phyloP scores from a whole-genome alignment of 805 yeast species.

The Priceomyces melissophilus region DNA sequence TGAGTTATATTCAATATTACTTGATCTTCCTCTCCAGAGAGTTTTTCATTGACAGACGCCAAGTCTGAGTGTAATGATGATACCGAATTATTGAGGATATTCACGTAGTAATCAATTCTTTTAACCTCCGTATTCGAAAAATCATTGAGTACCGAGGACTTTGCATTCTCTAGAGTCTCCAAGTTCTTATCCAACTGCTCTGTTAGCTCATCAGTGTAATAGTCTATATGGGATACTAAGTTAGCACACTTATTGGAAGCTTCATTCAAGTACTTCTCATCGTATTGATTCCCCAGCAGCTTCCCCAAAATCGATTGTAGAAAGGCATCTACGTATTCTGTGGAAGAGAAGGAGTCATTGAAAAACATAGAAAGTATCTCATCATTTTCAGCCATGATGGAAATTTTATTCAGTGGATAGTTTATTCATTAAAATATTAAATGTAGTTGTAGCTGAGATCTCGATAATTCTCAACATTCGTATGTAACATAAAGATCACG shows the following conservation, averaged over 20 bases:
- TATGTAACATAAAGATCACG: no score
- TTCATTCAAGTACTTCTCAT: constrained; percentile 29
- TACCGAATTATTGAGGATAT: constrained; percentile 56
- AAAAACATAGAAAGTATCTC: constrained; percentile 64
- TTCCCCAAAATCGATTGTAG: constrained; percentile 35
- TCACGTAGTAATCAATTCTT: constrained; percentile 63
- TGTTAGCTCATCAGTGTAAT: constrained; percentile 57
- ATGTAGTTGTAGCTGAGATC: no score
- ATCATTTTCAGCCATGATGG: constrained; percentile 8
- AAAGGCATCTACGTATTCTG: constrained; percentile 62
- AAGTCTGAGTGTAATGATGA: constrained; percentile 53
- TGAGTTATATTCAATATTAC: constrained; percentile 37
- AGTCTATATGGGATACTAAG: constrained; percentile 58
- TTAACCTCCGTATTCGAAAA: constrained; percentile 41
- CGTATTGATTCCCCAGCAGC: constrained; percentile 10
- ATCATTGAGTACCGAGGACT: constrained; percentile 12
- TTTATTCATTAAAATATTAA: no score
- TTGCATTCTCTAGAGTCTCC: constrained; percentile 43
- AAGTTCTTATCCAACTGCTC: constrained; percentile 46
- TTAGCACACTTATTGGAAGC: constrained; percentile 49
- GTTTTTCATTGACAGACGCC: constrained; percentile 14
- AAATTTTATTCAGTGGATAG: background rate
- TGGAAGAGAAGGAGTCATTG: constrained; percentile 62
- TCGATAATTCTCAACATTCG: no score
- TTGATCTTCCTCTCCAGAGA: constrained; percentile 13